Percentiles rank a stretch among this genome's conserved stretches.
phyloP scores from a whole-genome alignment of 805 yeast species.

The Cyberlindnera saturnus region DNA sequence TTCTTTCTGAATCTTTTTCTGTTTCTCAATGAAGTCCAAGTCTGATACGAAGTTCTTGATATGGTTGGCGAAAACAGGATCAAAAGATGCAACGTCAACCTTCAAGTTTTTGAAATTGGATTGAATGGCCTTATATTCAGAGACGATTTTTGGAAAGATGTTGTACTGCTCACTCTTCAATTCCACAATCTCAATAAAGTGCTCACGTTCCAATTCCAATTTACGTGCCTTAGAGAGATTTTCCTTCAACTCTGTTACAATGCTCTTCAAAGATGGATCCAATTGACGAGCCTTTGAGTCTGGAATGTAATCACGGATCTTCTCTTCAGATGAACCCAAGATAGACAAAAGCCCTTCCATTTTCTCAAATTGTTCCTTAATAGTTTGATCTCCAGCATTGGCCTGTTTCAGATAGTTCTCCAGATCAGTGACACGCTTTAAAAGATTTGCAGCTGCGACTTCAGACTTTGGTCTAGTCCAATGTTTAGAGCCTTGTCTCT shows the following conservation, averaged over 20 bases:
- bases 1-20: constrained; percentile 30
- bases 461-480: constrained; percentile 50
- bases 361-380: constrained; percentile 40
- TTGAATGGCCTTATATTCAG: constrained; percentile 34
- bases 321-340: constrained; percentile 31
- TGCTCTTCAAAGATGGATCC: constrained; percentile 31
- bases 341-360: constrained; percentile 41
- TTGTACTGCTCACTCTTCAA: constrained; percentile 40
- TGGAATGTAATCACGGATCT: constrained; percentile 26
- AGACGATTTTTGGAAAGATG: constrained; percentile 47
- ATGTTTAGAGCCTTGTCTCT: constrained; percentile 42
- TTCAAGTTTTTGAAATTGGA: constrained; percentile 11
- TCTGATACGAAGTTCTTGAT: constrained; percentile 45
- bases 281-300: constrained; percentile 24
- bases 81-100: constrained; percentile 29
- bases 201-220: constrained; percentile 32
- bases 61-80: constrained; percentile 36
- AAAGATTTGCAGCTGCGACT: constrained; percentile 35
- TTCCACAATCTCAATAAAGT: constrained; percentile 36
- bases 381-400: constrained; percentile 50
- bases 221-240: constrained; percentile 26
- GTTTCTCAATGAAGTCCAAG: constrained; percentile 37
- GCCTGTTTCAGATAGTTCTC: constrained; percentile 52
- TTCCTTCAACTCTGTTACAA: constrained; percentile 29
- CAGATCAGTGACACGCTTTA: constrained; percentile 37